These are phyloP conservation scores for Abeoforma whisleri DNA, from an alignment of 78 protist genomes.

Conservation along the genomic window DNA sequence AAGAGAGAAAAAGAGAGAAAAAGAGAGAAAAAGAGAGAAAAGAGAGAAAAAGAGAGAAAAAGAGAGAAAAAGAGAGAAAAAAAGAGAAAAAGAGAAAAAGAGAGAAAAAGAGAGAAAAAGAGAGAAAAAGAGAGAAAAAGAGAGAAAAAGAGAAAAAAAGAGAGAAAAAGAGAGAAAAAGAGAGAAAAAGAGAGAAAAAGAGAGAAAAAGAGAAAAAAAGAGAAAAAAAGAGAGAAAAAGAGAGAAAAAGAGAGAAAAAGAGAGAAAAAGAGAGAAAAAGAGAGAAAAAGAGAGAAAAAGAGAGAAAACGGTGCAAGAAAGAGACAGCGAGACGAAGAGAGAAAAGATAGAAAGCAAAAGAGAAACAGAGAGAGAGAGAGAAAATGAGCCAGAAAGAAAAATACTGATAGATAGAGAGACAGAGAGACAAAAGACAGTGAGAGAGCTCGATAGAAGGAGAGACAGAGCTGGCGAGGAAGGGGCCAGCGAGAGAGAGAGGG, in stretches of 20 bases:
- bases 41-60: background rate
- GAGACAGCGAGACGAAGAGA: background rate
- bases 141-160: background rate
- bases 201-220: background rate
- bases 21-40: background rate
- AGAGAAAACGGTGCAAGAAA: slow-evolving; percentile 8
- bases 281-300: background rate
- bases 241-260: background rate
- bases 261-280: background rate
- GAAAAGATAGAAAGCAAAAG: background rate
- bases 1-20: background rate
- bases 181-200: background rate
- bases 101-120: background rate
- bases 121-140: slow-evolving; percentile 2
- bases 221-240: background rate
- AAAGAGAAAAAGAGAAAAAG: background rate
- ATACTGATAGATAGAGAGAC: background rate
- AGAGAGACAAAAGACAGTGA: background rate
- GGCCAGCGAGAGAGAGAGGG: background rate
- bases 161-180: background rate
- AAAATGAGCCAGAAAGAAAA: background rate
- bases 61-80: background rate
- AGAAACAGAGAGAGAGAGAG: background rate
- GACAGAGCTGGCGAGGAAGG: background rate
- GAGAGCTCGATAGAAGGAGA: background rate